Conservation (phyloP, 2,329 filamentous ascomycete species). For the Mariannaea elegans region DNA sequence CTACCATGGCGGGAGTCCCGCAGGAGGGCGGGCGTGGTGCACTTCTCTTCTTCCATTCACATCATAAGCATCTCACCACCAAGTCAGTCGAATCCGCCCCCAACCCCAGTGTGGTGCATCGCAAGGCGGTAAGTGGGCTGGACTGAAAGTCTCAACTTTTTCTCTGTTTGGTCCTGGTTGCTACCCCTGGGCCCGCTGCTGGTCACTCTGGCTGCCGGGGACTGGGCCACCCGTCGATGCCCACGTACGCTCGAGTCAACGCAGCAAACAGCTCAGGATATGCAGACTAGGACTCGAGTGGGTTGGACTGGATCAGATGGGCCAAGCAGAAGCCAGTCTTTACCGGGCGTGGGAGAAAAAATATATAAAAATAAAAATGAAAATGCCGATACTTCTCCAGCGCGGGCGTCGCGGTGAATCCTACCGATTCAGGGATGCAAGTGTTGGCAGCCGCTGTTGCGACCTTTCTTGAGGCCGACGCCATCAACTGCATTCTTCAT, state of each 20-base stretch:
- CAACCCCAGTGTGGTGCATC: conserved; percentile 6
- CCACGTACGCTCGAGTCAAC: conserved; percentile 18
- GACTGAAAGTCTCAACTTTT: neutral
- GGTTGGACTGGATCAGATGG: conserved; percentile 4
- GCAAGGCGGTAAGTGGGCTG: conserved; percentile 4
- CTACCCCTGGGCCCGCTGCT: conserved; percentile 19
- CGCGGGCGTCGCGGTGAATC: conserved; percentile 1
- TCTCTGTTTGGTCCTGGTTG: conserved; percentile 6
- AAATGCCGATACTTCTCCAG: too few relatives aligned
- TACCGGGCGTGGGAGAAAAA: neutral
- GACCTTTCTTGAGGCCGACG: neutral
- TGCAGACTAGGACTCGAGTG: conserved; percentile 11
- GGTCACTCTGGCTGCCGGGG: conserved; percentile 12
- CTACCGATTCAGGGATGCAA: conserved; percentile 9
- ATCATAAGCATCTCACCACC: neutral
- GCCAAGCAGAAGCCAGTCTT: neutral
- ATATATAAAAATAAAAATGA: too few relatives aligned
- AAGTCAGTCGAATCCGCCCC: conserved; percentile 1
- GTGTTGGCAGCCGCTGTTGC: neutral
- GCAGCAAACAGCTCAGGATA: conserved; percentile 10
- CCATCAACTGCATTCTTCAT: neutral
- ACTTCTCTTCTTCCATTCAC: neutral
- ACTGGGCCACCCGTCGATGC: conserved; percentile 16
- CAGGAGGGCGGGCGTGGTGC: conserved; percentile 1
- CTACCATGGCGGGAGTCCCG: neutral